Evolutionary conservation across 2,329 filamentous ascomycete genomes (phyloP).

Genomic region (Aspergillus calidoustus): DNA sequence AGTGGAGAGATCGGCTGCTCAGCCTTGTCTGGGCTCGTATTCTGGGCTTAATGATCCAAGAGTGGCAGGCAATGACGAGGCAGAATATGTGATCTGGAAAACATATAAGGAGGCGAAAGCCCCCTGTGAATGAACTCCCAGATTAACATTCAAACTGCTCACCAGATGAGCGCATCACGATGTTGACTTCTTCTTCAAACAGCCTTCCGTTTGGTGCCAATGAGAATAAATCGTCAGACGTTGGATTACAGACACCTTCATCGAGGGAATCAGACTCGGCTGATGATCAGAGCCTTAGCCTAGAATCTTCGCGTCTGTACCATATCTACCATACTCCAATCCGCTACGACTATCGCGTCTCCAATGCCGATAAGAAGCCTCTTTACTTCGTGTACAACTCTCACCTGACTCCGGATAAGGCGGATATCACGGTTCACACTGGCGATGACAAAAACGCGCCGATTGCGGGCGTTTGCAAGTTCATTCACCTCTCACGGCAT

Average conservation of each 20-base stretch:
- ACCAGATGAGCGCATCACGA: background rate
- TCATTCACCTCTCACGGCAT: slow-evolving; percentile 37
- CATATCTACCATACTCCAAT: slow-evolving; percentile 30
- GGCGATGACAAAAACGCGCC: slow-evolving; percentile 32
- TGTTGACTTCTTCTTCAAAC: slow-evolving; percentile 1
- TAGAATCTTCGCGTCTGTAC: slow-evolving; percentile 24
- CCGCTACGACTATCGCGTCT: slow-evolving; percentile 31
- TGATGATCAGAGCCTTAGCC: background rate
- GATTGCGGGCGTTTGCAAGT: slow-evolving; percentile 38
- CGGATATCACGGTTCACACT: slow-evolving; percentile 40
- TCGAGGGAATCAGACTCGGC: background rate
- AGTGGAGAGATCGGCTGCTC: slow-evolving; percentile 8
- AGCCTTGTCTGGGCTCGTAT: slow-evolving; percentile 4
- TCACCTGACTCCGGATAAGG: slow-evolving; percentile 33
- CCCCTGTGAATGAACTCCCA: background rate
- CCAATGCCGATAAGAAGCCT: slow-evolving; percentile 22
- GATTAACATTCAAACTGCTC: background rate
- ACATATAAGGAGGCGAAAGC: slow-evolving; percentile 9
- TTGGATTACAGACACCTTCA: background rate
- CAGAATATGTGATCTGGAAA: background rate
- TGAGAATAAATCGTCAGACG: background rate
- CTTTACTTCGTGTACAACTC: slow-evolving; percentile 36
- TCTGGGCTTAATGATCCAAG: background rate
- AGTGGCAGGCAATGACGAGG: background rate
- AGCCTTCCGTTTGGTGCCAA: background rate